These are phyloP conservation scores for Tephrocybe sp. DNA, from an alignment of 768 basidiomycete species.

Conservation along the genomic window DNA sequence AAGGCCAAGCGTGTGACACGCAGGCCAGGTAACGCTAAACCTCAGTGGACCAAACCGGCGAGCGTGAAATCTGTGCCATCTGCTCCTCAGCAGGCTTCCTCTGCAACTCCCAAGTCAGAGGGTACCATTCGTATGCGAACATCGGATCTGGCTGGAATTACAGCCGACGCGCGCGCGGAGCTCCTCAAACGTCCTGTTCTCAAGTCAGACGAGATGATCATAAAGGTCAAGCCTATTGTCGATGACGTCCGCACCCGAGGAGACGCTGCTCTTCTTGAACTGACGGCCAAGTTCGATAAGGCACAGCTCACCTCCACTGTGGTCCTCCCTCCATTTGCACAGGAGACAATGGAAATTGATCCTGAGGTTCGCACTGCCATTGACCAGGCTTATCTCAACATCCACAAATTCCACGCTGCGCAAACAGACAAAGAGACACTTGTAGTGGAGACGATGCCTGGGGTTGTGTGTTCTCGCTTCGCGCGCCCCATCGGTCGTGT, in stretches of 20 bases:
- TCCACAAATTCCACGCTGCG: constrained; percentile 88
- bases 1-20: constrained; percentile 88
- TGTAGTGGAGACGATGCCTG: constrained; percentile 95
- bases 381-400: constrained; percentile 88
- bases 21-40: constrained; percentile 90
- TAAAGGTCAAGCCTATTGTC: constrained; percentile 93
- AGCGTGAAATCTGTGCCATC: constrained; percentile 12
- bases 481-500: constrained; percentile 94
- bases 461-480: constrained; percentile 94
- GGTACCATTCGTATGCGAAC: constrained; percentile 78
- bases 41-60: constrained; percentile 57
- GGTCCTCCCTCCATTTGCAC: constrained; percentile 76
- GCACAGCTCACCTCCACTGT: constrained; percentile 68
- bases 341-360: constrained; percentile 61
- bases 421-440: constrained; percentile 74
- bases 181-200: constrained; percentile 90
- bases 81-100: constrained; percentile 13
- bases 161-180: constrained; percentile 54
- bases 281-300: constrained; percentile 94
- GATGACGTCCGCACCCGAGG: constrained; percentile 81
- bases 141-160: constrained; percentile 51
- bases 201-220: constrained; percentile 85
- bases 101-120: constrained; percentile 22
- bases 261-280: constrained; percentile 81
- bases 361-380: constrained; percentile 76